Conservation (phyloP, 2,329 filamentous ascomycete species). For the Dactylonectria estremocensis region DNA sequence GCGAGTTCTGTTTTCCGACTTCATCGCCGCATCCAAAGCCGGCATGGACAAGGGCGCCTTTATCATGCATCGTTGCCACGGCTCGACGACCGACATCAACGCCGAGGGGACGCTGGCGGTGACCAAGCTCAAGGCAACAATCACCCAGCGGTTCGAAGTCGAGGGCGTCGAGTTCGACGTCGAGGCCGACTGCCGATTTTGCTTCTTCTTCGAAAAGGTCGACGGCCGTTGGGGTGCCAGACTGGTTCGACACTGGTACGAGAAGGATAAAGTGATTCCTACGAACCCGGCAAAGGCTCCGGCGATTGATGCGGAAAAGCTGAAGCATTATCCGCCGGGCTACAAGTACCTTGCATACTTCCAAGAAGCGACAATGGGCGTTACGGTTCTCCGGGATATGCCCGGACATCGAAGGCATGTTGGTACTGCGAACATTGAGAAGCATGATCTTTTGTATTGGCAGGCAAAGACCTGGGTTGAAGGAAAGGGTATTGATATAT, state of each 20-base stretch:
- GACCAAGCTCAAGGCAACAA: conserved; percentile 66
- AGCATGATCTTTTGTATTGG: conserved; percentile 62
- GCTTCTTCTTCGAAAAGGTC: conserved; percentile 61
- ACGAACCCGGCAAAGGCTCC: conserved; percentile 60
- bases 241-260: conserved; percentile 65
- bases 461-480: conserved; percentile 62
- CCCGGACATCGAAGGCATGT: conserved; percentile 58
- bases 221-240: conserved; percentile 58
- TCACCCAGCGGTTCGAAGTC: conserved; percentile 63
- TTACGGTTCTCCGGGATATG: conserved; percentile 60
- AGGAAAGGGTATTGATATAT: conserved; percentile 53
- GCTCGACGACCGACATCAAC: conserved; percentile 60
- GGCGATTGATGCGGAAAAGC: conserved; percentile 55
- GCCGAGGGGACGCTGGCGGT: conserved; percentile 57
- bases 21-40: conserved; percentile 56
- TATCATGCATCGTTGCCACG: conserved; percentile 62
- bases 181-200: conserved; percentile 63
- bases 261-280: conserved; percentile 66
- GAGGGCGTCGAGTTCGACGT: conserved; percentile 60
- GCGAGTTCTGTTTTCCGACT: conserved; percentile 56
- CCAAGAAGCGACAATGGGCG: conserved; percentile 62
- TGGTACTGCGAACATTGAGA: conserved; percentile 49
- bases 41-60: conserved; percentile 61
- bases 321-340: conserved; percentile 58
- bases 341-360: conserved; percentile 63